phyloP scores from a whole-genome alignment of 768 basidiomycete genomes.

The Podaxis sp. region DNA sequence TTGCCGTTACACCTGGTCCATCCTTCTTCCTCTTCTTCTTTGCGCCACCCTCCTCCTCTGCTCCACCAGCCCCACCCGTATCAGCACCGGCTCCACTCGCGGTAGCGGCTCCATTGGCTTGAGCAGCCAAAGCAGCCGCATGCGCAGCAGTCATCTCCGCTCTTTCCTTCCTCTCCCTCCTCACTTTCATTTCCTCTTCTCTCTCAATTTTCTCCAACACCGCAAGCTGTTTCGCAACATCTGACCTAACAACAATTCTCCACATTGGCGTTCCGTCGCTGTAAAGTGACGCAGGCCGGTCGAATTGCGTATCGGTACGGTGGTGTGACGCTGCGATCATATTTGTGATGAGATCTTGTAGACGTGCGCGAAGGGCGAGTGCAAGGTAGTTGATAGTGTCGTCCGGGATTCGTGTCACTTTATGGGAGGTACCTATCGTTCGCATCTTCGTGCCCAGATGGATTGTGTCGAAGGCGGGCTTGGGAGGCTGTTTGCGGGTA shows the following conservation, averaged over 20 bases:
- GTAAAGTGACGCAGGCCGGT: slow-evolving; percentile 65
- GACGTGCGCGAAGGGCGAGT: slow-evolving; percentile 71
- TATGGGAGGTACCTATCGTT: slow-evolving; percentile 63
- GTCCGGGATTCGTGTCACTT: slow-evolving; percentile 64
- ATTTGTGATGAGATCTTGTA: slow-evolving; percentile 65
- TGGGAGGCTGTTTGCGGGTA: slow-evolving; percentile 69
- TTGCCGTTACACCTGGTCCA: slow-evolving; percentile 78
- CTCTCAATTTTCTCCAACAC: slow-evolving; percentile 77
- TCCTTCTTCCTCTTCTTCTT: slow-evolving; percentile 86
- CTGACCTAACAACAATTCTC: slow-evolving; percentile 73
- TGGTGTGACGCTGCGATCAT: slow-evolving; percentile 72
- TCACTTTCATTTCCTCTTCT: slow-evolving; percentile 77
- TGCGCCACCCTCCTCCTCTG: slow-evolving; percentile 42
- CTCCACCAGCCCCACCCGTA: slow-evolving; percentile 27
- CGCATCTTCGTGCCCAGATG: slow-evolving; percentile 69
- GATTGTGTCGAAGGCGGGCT: slow-evolving; percentile 68
- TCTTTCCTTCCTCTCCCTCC: slow-evolving; percentile 78
- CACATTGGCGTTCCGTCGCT: slow-evolving; percentile 64
- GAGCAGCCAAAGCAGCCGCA: slow-evolving; percentile 60
- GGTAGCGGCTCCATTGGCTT: slow-evolving; percentile 41
- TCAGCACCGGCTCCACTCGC: slow-evolving; percentile 29
- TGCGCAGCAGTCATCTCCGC: slow-evolving; percentile 72
- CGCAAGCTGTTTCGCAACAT: slow-evolving; percentile 76
- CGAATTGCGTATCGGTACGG: slow-evolving; percentile 69
- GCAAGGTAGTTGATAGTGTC: slow-evolving; percentile 79